Conservation (phyloP, 805 yeast species). For the Myxozyma sirexii region DNA sequence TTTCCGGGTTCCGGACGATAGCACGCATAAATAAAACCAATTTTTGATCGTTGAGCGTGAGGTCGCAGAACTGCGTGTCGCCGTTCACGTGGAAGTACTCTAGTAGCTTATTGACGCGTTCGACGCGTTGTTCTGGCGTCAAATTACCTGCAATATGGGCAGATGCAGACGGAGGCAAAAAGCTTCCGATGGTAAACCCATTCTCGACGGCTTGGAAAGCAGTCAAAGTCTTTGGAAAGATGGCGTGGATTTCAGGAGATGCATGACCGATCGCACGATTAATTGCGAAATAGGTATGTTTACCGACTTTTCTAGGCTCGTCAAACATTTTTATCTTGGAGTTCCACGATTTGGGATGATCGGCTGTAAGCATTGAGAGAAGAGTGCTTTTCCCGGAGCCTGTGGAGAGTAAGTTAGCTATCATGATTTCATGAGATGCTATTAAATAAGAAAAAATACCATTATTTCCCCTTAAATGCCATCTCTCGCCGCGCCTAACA, state of each 20-base stretch:
- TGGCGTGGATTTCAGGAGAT: slow-evolving; percentile 89
- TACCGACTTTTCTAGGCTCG: slow-evolving; percentile 71
- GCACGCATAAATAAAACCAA: slow-evolving; percentile 75
- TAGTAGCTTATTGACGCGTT: slow-evolving; percentile 51
- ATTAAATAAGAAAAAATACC: slow-evolving; percentile 48
- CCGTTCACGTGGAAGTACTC: slow-evolving; percentile 51
- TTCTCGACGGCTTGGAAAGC: slow-evolving; percentile 64
- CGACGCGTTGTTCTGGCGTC: slow-evolving; percentile 41
- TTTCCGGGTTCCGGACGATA: slow-evolving; percentile 71
- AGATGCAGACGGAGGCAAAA: slow-evolving; percentile 52
- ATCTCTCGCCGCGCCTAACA: slow-evolving; percentile 70
- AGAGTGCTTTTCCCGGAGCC: slow-evolving; percentile 84
- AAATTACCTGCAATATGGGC: slow-evolving; percentile 34
- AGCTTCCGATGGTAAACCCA: slow-evolving; percentile 73
- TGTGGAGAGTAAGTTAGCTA: neutral
- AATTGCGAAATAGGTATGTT: slow-evolving; percentile 72
- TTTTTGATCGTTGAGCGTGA: slow-evolving; percentile 76
- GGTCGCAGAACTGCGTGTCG: slow-evolving; percentile 52
- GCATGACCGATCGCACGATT: slow-evolving; percentile 81
- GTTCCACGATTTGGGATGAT: slow-evolving; percentile 96
- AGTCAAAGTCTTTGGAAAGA: slow-evolving; percentile 65
- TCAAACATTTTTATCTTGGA: slow-evolving; percentile 66
- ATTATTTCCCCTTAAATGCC: slow-evolving; percentile 88
- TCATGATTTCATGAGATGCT: neutral
- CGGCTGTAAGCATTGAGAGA: slow-evolving; percentile 81